Evolutionary conservation across 257 asterid species (phyloP), one percentile per base, ranked within the genome.

Genomic region (Solanum gandarillasii): DNA sequence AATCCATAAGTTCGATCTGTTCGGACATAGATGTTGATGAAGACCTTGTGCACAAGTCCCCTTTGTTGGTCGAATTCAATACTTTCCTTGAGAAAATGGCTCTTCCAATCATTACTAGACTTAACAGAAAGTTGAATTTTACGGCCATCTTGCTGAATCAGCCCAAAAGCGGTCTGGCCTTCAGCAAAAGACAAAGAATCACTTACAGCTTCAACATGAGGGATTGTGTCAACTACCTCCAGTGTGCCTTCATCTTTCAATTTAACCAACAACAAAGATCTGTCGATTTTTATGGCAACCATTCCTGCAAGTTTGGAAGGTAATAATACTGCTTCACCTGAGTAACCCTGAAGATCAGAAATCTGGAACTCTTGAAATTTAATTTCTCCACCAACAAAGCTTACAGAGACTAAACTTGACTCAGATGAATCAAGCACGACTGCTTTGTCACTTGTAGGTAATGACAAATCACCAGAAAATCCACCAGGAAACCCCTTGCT

Each of bases 1-100:
- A 95, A 97, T 36, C 99, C 99, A 38, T 94, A 92, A 88, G 99
- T 94, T 90, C 96, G 93, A 89, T 97, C 99, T 31, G 94, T 92
- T 41, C 98, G 93, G 86, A 95, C 91, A 89, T 97, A 96, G 86
- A 88, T 95, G 92, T 97, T 97, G 91, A 96, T 89, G 90, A 95
- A 97, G 92, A 96, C 95, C 94, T 95, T 95, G 71, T 93, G 93
- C 43, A 92, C 96, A 72, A 71, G 89, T 87, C 99, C 99, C 90
- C 98, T 96, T 68, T 94, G 96, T 74, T 83, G 85, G 89, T 94
- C 98, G 90, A 95, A 87, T 90, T 91, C 91, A 90, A 91, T 87
- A 76, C 94, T 94, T 87, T 97, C 99, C 94, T 93, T 91, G 39
- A 93, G 88, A 81, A 97, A 83, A 91, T 90, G 91, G 89, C 91